These are phyloP conservation scores for Colletotrichum karsti DNA, from an alignment of 2,329 filamentous ascomycete genomes.

Conservation along the genomic window DNA sequence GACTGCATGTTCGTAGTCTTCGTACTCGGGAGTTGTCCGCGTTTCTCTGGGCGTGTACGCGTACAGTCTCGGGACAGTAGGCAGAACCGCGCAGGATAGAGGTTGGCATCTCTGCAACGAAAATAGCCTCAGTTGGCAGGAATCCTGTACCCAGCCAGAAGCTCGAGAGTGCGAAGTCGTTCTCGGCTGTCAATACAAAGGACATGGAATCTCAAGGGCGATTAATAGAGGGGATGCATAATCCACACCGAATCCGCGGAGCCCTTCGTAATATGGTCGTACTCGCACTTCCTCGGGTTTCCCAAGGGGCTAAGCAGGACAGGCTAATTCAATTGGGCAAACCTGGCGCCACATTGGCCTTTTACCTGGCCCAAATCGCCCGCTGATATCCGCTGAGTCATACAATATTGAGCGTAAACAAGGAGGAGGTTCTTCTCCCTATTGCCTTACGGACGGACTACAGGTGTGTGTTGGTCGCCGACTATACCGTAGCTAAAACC, in stretches of 20 bases:
- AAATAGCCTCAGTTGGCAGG: not conserved
- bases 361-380: not conserved
- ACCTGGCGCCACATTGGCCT: conserved; percentile 4
- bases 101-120: conserved; percentile 10
- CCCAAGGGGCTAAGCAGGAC: conserved; percentile 1
- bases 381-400: conserved; percentile 18
- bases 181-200: not conserved
- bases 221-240: conserved; percentile 16
- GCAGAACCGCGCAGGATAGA: not conserved
- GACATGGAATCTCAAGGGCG: conserved; percentile 3
- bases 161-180: not conserved
- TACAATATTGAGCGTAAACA: not conserved
- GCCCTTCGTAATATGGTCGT: conserved; percentile 13
- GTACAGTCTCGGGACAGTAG: not conserved
- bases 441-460: not conserved
- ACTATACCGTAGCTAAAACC: not conserved
- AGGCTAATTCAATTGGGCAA: conserved; percentile 15
- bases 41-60: not conserved
- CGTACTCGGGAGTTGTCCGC: conserved; percentile 9
- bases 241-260: conserved; percentile 17
- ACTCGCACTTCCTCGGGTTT: conserved; percentile 19
- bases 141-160: not conserved
- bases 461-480: not conserved
- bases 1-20: conserved; percentile 26
- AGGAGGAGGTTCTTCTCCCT: not conserved